Percentiles rank a stretch among this genome's conserved stretches.
Evolutionary conservation across 345 rosid species (phyloP).

Genomic region (Gossypium turneri): DNA sequence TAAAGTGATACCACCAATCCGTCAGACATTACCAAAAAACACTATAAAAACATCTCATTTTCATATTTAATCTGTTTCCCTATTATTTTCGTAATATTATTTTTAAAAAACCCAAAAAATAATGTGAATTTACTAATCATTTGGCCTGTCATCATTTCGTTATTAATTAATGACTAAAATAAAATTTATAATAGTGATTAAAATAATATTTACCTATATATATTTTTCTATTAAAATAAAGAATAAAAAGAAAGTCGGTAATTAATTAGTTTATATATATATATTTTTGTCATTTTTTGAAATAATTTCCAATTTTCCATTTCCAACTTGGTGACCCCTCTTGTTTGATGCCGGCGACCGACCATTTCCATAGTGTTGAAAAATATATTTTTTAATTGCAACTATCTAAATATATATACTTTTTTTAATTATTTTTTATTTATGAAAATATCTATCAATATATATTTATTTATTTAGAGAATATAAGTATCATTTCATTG

Average conservation of each 20-base stretch:
- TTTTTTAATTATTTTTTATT: neutral
- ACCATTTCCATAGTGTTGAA: neutral
- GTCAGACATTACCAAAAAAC: rapidly evolving
- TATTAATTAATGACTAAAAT: neutral
- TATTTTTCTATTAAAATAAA: neutral
- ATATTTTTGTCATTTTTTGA: neutral
- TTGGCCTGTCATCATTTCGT: no score
- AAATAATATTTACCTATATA: neutral
- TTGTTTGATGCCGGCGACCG: slow-evolving; percentile 1
- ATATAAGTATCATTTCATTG: neutral
- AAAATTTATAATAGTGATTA: neutral
- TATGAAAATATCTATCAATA: neutral
- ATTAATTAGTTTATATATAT: neutral
- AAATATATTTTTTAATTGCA: neutral
- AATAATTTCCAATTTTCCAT: neutral
- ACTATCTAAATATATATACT: neutral
- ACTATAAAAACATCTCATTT: no score
- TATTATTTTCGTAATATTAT: no score
- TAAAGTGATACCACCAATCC: no score
- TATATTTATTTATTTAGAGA: no score
- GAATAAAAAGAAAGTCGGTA: neutral
- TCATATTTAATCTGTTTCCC: no score
- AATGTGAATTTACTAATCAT: no score
- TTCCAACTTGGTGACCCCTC: neutral
- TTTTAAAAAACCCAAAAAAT: no score